These are phyloP conservation scores for Dioszegia aurantiaca DNA, from an alignment of 768 basidiomycete genomes.

Conservation along the genomic window DNA sequence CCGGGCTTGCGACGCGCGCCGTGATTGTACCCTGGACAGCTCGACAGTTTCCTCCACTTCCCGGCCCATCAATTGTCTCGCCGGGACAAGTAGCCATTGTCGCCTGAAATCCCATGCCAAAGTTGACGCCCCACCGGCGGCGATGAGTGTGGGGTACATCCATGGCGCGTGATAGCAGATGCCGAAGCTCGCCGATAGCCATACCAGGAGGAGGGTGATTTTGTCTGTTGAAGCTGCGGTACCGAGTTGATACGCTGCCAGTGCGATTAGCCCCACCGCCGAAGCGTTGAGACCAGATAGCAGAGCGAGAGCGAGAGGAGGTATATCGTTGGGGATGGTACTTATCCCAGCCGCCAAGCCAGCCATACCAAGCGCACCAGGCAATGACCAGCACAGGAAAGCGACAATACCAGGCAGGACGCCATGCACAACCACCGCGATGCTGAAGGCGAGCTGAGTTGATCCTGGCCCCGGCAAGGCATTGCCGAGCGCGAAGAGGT, in stretches of 20 bases:
- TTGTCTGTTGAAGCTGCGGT: constrained; percentile 57
- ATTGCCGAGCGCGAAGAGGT: constrained; percentile 58
- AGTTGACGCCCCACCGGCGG: constrained; percentile 54
- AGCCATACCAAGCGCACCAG: constrained; percentile 58
- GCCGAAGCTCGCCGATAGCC: constrained; percentile 56
- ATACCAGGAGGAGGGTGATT: constrained; percentile 55
- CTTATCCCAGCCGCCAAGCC: constrained; percentile 56
- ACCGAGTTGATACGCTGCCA: constrained; percentile 58
- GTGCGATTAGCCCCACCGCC: constrained; percentile 59
- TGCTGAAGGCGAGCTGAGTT: constrained; percentile 58
- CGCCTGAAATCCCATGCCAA: constrained; percentile 54
- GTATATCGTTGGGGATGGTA: constrained; percentile 55
- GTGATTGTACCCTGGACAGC: neutral
- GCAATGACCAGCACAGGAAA: constrained; percentile 57
- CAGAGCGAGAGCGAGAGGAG: constrained; percentile 57
- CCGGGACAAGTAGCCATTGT: constrained; percentile 11
- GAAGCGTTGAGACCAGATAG: constrained; percentile 61
- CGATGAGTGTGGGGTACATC: constrained; percentile 58
- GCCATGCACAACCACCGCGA: constrained; percentile 56
- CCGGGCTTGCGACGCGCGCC: neutral
- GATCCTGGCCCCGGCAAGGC: constrained; percentile 58
- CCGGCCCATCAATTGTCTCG: neutral
- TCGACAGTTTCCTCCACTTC: neutral
- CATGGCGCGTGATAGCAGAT: constrained; percentile 59
- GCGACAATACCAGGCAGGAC: constrained; percentile 54